These are phyloP conservation scores for apple (Malus domestica) DNA, from an alignment of 306 rosid species.

Conservation along the genomic window ASM211411v1 NC_041795.1:26597501-26598000, in stretches of 20 bases:
- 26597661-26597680: conserved; percentile 50
- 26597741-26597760: conserved; percentile 56
- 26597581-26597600: conserved; percentile 44
- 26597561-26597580: conserved; percentile 50
- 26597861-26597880: conserved; percentile 28
- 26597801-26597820: conserved; percentile 41
- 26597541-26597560: conserved; percentile 85
- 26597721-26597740: conserved; percentile 48
- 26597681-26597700: conserved; percentile 76
- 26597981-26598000: conserved; percentile 21
- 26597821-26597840: conserved; percentile 40
- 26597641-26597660: conserved; percentile 84
- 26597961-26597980: conserved; percentile 33
- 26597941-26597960: conserved; percentile 25
- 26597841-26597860: conserved; percentile 37
- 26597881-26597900: conserved; percentile 39
- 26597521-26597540: conserved; percentile 70
- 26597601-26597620: conserved; percentile 28
- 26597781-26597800: conserved; percentile 30
- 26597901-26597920: conserved; percentile 26
- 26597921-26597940: conserved; percentile 23
- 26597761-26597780: conserved; percentile 30
- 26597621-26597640: conserved; percentile 60
- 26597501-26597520: conserved; percentile 31
- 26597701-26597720: conserved; percentile 96